These are phyloP conservation scores for Lepidium aucheri DNA, from an alignment of 345 rosid genomes.

Conservation along the genomic window DNA sequence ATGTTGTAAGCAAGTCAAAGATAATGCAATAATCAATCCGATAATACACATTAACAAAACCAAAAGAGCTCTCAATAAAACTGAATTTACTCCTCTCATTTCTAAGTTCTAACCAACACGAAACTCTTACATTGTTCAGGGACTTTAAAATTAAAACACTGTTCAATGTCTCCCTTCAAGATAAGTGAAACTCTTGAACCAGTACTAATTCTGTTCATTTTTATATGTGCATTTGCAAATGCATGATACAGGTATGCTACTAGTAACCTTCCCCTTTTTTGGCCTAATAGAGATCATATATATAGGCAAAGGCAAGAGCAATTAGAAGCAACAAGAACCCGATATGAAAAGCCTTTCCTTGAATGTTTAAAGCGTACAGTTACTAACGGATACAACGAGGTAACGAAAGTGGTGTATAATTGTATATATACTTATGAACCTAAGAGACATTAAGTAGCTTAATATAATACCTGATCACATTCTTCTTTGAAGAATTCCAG, in stretches of 20 bases:
- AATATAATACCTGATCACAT: conserved; percentile 54
- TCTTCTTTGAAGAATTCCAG: conserved; percentile 76
- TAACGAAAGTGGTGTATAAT: neutral
- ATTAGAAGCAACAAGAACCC: neutral
- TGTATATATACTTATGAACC: neutral
- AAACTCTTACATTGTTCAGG: neutral
- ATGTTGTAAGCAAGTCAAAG: neutral
- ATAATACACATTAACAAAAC: neutral
- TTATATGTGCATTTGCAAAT: neutral
- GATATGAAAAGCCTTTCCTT: neutral
- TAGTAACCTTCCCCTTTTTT: neutral
- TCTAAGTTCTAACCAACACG: neutral
- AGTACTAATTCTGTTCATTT: neutral
- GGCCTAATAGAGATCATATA: neutral
- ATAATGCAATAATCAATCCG: neutral
- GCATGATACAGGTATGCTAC: neutral
- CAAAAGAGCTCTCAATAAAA: neutral
- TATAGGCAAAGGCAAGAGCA: neutral
- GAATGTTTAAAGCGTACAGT: neutral
- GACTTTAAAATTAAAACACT: neutral
- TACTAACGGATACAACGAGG: neutral
- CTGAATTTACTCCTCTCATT: neutral
- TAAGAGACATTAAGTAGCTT: neutral
- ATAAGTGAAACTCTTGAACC: neutral
- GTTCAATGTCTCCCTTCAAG: neutral